phyloP scores from a whole-genome alignment of 495 filamentous ascomycete species.

The Immersiella caudata region DNA sequence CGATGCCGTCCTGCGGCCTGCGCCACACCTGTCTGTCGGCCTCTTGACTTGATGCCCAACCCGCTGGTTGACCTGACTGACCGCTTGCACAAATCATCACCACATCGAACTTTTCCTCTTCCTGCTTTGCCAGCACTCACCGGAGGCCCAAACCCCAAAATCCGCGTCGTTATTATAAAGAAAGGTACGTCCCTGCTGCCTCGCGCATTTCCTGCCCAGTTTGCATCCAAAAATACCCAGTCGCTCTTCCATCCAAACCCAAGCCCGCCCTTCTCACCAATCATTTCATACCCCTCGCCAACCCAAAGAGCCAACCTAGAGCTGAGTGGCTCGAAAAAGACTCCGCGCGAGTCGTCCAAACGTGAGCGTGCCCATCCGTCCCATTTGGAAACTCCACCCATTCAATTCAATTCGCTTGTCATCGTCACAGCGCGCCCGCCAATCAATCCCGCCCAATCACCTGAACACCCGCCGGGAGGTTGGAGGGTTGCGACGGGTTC shows the following conservation, averaged over 20 bases:
- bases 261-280: constrained; percentile 38
- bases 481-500: constrained; percentile 25
- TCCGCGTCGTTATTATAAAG: constrained; percentile 14
- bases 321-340: constrained; percentile 41
- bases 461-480: constrained; percentile 17
- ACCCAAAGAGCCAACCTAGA: constrained; percentile 34
- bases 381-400: constrained; percentile 39
- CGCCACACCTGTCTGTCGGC: constrained; percentile 26
- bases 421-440: constrained; percentile 25
- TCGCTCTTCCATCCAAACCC: constrained; percentile 22
- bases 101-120: constrained; percentile 14
- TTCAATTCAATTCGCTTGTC: constrained; percentile 31
- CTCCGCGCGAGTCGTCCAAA: constrained; percentile 36
- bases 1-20: constrained; percentile 17
- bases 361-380: constrained; percentile 14
- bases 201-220: constrained; percentile 18
- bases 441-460: constrained; percentile 45
- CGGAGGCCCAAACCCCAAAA: background rate
- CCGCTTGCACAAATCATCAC: constrained; percentile 42
- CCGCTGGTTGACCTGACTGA: constrained; percentile 33
- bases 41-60: constrained; percentile 42
- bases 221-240: constrained; percentile 23
- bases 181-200: constrained; percentile 19
- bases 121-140: background rate
- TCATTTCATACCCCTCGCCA: constrained; percentile 42